Conservation (phyloP, 805 yeast genomes). For the Cyberlindnera samutprakarnensis region DNA sequence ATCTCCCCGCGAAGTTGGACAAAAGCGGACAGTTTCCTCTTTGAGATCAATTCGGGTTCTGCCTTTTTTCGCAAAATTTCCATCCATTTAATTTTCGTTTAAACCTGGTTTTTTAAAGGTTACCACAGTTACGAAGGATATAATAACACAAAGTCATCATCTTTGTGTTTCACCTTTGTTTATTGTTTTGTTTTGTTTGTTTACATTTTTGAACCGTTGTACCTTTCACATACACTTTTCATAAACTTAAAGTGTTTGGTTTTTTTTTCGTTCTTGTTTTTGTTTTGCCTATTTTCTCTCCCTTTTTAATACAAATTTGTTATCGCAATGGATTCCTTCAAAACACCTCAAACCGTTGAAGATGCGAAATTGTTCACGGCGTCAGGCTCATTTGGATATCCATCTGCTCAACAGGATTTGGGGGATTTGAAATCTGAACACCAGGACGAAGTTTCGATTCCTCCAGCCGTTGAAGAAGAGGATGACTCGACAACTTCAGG, state of each 20-base stretch:
- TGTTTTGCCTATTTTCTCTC: slow-evolving; percentile 3
- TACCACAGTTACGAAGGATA: no score
- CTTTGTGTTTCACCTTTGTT: no score
- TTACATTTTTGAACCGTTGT: no score
- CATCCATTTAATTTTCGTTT: no score
- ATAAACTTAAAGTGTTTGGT: not conserved
- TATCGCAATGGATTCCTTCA: slow-evolving; percentile 20
- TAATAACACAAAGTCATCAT: no score
- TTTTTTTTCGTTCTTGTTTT: not conserved
- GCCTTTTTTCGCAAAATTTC: no score
- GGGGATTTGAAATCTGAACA: slow-evolving; percentile 17
- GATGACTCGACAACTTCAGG: slow-evolving; percentile 72
- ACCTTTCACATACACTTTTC: not conserved
- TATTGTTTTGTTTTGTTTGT: no score
- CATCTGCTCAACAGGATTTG: slow-evolving; percentile 22
- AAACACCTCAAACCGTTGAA: slow-evolving; percentile 22
- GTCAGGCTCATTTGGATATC: slow-evolving; percentile 21
- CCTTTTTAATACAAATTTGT: not conserved
- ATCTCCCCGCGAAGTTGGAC: no score
- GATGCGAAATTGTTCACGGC: slow-evolving; percentile 24
- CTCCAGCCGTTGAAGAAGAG: slow-evolving; percentile 5
- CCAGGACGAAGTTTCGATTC: slow-evolving; percentile 10
- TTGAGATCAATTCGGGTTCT: no score
- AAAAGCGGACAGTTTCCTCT: no score
- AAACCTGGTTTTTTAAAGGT: no score